Evolutionary conservation across 2,329 filamentous ascomycete genomes (phyloP).

Genomic region (Cytospora chrysosperma): DNA sequence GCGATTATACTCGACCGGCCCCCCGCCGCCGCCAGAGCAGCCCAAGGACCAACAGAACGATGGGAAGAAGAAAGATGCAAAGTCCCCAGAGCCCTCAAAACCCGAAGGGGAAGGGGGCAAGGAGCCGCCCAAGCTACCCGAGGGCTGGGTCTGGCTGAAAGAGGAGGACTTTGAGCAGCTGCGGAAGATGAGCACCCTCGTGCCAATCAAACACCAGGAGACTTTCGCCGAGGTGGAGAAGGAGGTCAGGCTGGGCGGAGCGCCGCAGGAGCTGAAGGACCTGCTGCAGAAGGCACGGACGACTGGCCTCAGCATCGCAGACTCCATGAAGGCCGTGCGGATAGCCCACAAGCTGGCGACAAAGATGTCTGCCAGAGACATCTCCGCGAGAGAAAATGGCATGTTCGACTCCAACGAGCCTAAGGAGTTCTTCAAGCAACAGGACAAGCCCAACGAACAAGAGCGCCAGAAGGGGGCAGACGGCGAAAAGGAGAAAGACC

Average conservation of each 20-base stretch:
- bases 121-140: slow-evolving; percentile 34
- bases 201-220: slow-evolving; percentile 62
- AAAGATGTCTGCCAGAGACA: slow-evolving; percentile 35
- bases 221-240: slow-evolving; percentile 60
- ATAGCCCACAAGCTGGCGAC: slow-evolving; percentile 57
- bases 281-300: slow-evolving; percentile 57
- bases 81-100: neutral
- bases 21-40: slow-evolving; percentile 17
- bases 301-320: slow-evolving; percentile 42
- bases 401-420: slow-evolving; percentile 30
- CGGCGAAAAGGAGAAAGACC: slow-evolving; percentile 17
- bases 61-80: neutral
- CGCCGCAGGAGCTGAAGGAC: slow-evolving; percentile 66
- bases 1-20: slow-evolving; percentile 30
- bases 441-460: slow-evolving; percentile 28
- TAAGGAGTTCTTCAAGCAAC: slow-evolving; percentile 29
- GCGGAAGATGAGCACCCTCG: slow-evolving; percentile 57
- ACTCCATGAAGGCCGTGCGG: slow-evolving; percentile 59
- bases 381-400: slow-evolving; percentile 15
- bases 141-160: slow-evolving; percentile 47
- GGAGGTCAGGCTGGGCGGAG: slow-evolving; percentile 64
- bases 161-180: slow-evolving; percentile 53
- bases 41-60: slow-evolving; percentile 16
- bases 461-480: slow-evolving; percentile 22
- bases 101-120: slow-evolving; percentile 4